A percentile compares a stretch with the other conserved stretches of the same genome.
Evolutionary conservation across 305 asterid genomes (phyloP).

Genomic region (Fraxinus nigra): DNA sequence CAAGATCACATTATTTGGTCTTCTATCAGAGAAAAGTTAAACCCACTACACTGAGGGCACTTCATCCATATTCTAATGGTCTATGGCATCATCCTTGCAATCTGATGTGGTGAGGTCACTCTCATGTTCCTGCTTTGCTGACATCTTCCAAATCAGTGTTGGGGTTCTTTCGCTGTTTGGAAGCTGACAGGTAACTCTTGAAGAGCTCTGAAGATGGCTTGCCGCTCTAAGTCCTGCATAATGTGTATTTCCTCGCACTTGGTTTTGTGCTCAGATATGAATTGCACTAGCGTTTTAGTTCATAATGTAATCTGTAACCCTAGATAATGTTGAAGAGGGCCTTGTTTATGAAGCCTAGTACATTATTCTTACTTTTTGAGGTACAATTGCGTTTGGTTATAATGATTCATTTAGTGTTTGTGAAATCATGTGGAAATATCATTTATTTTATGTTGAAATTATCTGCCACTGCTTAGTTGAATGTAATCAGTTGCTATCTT

Average conservation of each 20-base stretch:
- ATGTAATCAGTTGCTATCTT: constrained; percentile 1
- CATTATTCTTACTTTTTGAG: not conserved
- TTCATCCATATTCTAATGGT: not conserved
- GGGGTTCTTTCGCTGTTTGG: not conserved
- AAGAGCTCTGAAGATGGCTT: not conserved
- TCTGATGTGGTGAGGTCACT: not conserved
- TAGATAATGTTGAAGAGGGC: not conserved
- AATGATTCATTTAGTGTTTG: not conserved
- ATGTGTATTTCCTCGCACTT: not conserved
- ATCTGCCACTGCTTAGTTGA: not conserved
- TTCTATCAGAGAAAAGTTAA: not conserved
- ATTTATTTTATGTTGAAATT: not conserved
- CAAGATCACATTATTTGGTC: not conserved
- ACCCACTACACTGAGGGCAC: not conserved
- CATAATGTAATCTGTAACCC: not conserved
- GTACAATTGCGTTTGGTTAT: not conserved
- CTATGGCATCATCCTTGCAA: not conserved
- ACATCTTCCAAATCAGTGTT: not conserved
- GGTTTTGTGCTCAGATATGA: not conserved
- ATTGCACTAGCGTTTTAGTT: not conserved
- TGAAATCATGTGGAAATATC: not conserved
- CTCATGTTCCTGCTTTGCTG: not conserved
- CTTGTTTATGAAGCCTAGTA: not conserved
- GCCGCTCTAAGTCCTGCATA: not conserved
- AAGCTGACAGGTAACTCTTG: not conserved